Conservation (phyloP, 2,329 filamentous ascomycete species). For the Penicillium hesseltinei region DNA sequence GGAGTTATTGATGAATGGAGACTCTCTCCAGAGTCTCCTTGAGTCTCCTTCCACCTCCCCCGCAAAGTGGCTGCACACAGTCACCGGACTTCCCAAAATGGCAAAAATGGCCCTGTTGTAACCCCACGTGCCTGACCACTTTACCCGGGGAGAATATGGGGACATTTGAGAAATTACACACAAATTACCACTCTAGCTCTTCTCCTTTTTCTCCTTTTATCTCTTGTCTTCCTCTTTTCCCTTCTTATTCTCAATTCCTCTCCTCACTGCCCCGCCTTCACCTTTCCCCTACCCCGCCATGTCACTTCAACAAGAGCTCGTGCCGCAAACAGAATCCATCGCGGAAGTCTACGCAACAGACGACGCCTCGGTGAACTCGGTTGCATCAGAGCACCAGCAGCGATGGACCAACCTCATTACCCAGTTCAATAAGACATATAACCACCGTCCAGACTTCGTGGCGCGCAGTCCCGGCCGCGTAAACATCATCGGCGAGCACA, state of each 20-base stretch:
- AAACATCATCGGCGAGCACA: conserved; percentile 98
- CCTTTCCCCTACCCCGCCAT: conserved; percentile 31
- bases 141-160: conserved; percentile 18
- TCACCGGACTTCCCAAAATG: conserved; percentile 15
- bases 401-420: conserved; percentile 74
- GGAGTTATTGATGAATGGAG: neutral
- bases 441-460: conserved; percentile 71
- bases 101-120: conserved; percentile 2
- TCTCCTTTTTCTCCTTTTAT: neutral
- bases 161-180: neutral
- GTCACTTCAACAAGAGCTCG: conserved; percentile 47
- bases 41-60: neutral
- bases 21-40: neutral
- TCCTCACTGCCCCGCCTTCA: neutral
- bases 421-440: conserved; percentile 69
- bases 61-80: conserved; percentile 17
- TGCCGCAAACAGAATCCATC: conserved; percentile 73
- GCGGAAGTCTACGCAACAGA: conserved; percentile 80
- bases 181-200: neutral
- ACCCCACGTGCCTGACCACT: conserved; percentile 8
- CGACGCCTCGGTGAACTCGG: conserved; percentile 70
- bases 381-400: conserved; percentile 63
- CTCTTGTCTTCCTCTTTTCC: neutral
- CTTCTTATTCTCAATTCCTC: conserved; percentile 1
- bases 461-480: conserved; percentile 89